Percentiles rank a stretch among this genome's conserved stretches.
These are phyloP conservation scores for Gigaspora rosea DNA, from an alignment of 192 early-diverging fungal genomes.

Conservation along the genomic window DNA sequence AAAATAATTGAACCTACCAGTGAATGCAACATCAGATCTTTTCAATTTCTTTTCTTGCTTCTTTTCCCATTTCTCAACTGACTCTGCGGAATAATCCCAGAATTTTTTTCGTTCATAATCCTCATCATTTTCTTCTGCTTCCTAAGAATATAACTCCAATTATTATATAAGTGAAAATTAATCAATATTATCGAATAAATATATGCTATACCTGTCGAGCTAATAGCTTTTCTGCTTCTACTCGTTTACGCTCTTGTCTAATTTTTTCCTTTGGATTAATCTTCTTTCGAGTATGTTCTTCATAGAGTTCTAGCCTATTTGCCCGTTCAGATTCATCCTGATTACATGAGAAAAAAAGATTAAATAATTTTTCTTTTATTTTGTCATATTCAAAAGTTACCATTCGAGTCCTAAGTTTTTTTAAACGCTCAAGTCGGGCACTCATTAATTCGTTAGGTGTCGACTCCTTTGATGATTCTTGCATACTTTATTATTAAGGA, in stretches of 20 bases:
- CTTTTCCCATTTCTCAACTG: slow-evolving; percentile 83
- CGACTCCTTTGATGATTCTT: background rate
- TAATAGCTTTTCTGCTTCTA: slow-evolving; percentile 74
- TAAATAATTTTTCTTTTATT: background rate
- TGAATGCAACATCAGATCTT: slow-evolving; percentile 77
- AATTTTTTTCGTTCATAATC: slow-evolving; percentile 85
- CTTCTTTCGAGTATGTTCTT: slow-evolving; percentile 73
- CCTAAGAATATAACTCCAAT: slow-evolving; percentile 32
- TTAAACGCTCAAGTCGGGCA: background rate
- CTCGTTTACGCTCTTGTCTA: slow-evolving; percentile 66
- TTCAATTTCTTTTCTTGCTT: slow-evolving; percentile 71
- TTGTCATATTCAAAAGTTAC: background rate
- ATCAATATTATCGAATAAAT: background rate
- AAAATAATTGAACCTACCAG: slow-evolving; percentile 49
- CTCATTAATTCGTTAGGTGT: background rate
- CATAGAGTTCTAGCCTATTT: slow-evolving; percentile 75
- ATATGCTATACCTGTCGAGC: slow-evolving; percentile 47
- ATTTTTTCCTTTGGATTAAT: slow-evolving; percentile 64
- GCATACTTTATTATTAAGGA: no score
- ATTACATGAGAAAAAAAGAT: background rate
- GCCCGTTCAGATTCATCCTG: slow-evolving; percentile 41
- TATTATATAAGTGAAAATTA: background rate
- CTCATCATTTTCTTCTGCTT: slow-evolving; percentile 67
- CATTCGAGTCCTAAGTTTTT: background rate
- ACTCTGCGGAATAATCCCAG: slow-evolving; percentile 84